A percentile compares a stretch with the other conserved stretches of the same genome.
Conservation (phyloP, 2,329 filamentous ascomycete species). For the Aspergillus pseudoglaucus region DNA sequence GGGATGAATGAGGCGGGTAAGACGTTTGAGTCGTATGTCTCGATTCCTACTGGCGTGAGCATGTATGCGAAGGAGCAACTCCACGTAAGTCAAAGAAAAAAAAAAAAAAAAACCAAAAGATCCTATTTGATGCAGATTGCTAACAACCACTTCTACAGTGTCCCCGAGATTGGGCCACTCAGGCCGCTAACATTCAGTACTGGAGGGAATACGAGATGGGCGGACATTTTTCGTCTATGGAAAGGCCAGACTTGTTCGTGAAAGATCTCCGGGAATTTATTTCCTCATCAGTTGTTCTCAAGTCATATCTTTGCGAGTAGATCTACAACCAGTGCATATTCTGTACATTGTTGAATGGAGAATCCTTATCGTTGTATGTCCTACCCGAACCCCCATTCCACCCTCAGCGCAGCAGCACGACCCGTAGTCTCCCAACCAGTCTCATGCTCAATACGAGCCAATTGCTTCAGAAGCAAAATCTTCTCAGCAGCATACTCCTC, state of each 20-base stretch:
- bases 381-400: constrained; percentile 6
- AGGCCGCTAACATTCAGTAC: constrained; percentile 14
- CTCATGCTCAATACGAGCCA: constrained; percentile 11
- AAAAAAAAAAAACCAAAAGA: too few relatives aligned
- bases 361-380: too few relatives aligned
- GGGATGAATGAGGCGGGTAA: constrained; percentile 5
- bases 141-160: not conserved
- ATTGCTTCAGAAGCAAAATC: constrained; percentile 8
- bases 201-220: constrained; percentile 15
- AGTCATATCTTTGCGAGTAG: not conserved
- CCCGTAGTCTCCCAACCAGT: constrained; percentile 13
- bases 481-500: constrained; percentile 7
- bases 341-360: too few relatives aligned
- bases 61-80: constrained; percentile 18
- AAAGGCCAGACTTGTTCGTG: constrained; percentile 8
- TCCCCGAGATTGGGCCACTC: constrained; percentile 15
- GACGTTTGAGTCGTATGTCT: constrained; percentile 8
- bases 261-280: constrained; percentile 3
- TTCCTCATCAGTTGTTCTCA: constrained; percentile 1
- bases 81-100: constrained; percentile 3
- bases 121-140: too few relatives aligned
- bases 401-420: constrained; percentile 4
- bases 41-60: constrained; percentile 12
- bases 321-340: not conserved
- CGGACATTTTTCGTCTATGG: constrained; percentile 15